phyloP scores from a whole-genome alignment of 352 stramenopile genomes.

The Phytophthora ohioensis region DNA sequence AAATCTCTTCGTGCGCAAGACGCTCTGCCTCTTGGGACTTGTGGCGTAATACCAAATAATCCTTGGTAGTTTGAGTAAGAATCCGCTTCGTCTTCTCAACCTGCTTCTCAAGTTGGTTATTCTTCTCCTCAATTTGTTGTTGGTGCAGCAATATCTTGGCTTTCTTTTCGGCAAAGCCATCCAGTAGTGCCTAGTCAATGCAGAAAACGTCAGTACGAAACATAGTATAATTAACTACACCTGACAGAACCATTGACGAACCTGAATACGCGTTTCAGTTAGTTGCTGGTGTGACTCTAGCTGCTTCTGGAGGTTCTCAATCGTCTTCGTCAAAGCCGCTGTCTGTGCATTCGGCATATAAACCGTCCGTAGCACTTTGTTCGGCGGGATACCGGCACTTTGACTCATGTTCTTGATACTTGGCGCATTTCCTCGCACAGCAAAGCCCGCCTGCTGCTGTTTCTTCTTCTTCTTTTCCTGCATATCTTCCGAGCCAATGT shows the following conservation, averaged over 20 bases:
- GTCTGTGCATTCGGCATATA: conserved; percentile 84
- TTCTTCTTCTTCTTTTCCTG: conserved; percentile 34
- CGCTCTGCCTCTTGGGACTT: conserved; percentile 70
- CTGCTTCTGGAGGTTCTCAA: conserved; percentile 70
- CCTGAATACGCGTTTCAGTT: conserved; percentile 66
- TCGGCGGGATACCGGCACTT: conserved; percentile 19
- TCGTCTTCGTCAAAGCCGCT: conserved; percentile 52
- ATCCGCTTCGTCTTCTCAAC: conserved; percentile 65
- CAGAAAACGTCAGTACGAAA: neutral
- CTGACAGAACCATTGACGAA: conserved; percentile 16
- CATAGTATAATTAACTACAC: neutral
- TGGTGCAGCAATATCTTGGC: conserved; percentile 54
- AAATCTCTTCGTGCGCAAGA: conserved; percentile 66
- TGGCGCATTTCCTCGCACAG: conserved; percentile 23
- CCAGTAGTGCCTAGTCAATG: conserved; percentile 49
- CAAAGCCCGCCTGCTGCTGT: conserved; percentile 28
- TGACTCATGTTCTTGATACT: conserved; percentile 25
- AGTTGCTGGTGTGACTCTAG: conserved; percentile 65
- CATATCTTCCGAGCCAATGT: conserved; percentile 71
- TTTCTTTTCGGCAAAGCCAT: conserved; percentile 68
- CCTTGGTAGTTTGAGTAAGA: conserved; percentile 74
- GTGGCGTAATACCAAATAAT: conserved; percentile 81
- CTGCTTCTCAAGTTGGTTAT: conserved; percentile 52
- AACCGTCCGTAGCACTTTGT: conserved; percentile 74
- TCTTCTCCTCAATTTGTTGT: conserved; percentile 48